Evolutionary conservation across 257 asterid genomes (phyloP).

Genomic region (Forsythia viridissima): DNA sequence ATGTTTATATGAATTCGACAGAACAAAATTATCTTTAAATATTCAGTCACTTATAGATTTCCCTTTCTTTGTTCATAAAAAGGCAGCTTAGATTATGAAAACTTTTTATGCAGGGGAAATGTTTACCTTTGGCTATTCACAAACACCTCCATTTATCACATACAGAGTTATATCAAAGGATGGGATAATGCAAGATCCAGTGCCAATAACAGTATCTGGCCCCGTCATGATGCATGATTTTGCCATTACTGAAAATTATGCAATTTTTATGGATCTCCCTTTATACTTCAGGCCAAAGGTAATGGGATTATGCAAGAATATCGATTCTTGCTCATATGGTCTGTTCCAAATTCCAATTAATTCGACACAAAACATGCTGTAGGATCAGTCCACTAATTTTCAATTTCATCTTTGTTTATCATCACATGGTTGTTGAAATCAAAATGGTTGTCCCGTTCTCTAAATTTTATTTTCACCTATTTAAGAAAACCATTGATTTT

Average conservation of each 20-base stretch:
- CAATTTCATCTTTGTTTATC: background rate
- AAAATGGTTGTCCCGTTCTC: background rate
- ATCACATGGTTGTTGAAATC: background rate
- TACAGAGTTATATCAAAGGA: conserved; percentile 92
- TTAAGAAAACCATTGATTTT: background rate
- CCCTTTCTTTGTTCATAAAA: background rate
- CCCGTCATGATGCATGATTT: conserved; percentile 97
- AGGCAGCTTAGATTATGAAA: conserved; percentile 17
- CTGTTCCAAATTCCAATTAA: background rate
- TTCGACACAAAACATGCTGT: conserved; percentile 12
- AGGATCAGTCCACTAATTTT: background rate
- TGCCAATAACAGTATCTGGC: conserved; percentile 79
- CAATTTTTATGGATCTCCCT: conserved; percentile 93
- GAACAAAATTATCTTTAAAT: background rate
- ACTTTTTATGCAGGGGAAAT: conserved; percentile 72
- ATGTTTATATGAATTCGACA: background rate
- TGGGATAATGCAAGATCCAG: conserved; percentile 91
- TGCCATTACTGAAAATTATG: conserved; percentile 97
- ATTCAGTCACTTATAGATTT: background rate
- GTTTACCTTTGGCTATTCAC: conserved; percentile 94
- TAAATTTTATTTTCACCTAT: background rate
- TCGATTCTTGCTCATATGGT: background rate
- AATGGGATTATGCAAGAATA: conserved; percentile 14
- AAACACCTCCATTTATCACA: conserved; percentile 69
- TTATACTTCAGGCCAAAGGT: conserved; percentile 85